phyloP scores from a whole-genome alignment of 495 filamentous ascomycete genomes.

The Paragyromitra xinjiangensis region DNA sequence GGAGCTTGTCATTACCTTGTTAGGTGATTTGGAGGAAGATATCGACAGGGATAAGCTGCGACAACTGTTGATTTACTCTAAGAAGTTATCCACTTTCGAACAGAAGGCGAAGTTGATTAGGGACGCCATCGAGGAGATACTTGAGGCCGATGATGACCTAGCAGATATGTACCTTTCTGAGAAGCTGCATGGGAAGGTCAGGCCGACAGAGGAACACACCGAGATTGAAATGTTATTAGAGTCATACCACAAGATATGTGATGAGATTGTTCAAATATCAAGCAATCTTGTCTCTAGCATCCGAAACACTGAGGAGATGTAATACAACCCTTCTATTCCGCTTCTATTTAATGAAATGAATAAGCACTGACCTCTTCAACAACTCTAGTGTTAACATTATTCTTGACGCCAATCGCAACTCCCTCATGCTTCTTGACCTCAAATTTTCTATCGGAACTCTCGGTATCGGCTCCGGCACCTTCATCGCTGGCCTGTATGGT shows the following conservation, averaged over 20 bases:
- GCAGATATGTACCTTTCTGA: slow-evolving; percentile 94
- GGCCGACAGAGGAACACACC: slow-evolving; percentile 88
- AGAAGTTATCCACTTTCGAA: slow-evolving; percentile 95
- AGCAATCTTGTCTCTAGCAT: slow-evolving; percentile 94
- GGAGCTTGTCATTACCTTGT: slow-evolving; percentile 86
- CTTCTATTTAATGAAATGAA: background rate
- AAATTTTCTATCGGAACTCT: slow-evolving; percentile 96
- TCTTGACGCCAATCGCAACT: slow-evolving; percentile 96
- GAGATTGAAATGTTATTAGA: slow-evolving; percentile 97
- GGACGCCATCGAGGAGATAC: slow-evolving; percentile 91
- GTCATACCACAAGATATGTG: slow-evolving; percentile 95
- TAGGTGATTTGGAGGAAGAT: slow-evolving; percentile 92
- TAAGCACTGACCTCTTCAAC: slow-evolving; percentile 20
- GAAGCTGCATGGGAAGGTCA: slow-evolving; percentile 74
- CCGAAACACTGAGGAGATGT: slow-evolving; percentile 99
- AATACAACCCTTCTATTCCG: slow-evolving; percentile 56
- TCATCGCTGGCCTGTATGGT: slow-evolving; percentile 95
- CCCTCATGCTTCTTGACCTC: slow-evolving; percentile 95
- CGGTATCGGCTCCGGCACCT: slow-evolving; percentile 88
- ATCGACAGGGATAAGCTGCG: slow-evolving; percentile 94
- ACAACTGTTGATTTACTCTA: slow-evolving; percentile 88
- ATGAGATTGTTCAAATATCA: slow-evolving; percentile 95
- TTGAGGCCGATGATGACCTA: slow-evolving; percentile 98
- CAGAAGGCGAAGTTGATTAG: slow-evolving; percentile 94
- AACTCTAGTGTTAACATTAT: slow-evolving; percentile 84